Evolutionary conservation across 2,329 filamentous ascomycete genomes (phyloP).

Genomic region (Tolypocladium pustulatum): DNA sequence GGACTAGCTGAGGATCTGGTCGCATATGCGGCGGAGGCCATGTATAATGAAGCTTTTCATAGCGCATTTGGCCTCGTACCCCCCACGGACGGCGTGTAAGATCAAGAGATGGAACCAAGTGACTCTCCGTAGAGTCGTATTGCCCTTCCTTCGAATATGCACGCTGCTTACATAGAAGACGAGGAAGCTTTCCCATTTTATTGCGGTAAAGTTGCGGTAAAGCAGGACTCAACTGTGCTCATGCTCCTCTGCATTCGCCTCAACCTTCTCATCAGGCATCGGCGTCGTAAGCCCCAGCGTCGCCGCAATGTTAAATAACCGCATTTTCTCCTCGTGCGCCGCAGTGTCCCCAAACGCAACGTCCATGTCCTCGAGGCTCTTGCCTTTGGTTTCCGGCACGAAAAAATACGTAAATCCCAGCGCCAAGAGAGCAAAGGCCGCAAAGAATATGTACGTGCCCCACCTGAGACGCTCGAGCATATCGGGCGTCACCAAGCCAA

Average conservation of each 20-base stretch:
- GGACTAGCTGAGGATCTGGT: not conserved
- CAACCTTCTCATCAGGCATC: constrained; percentile 9
- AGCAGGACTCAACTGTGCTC: too few species aligned
- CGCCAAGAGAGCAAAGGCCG: constrained; percentile 38
- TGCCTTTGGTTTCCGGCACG: constrained; percentile 47
- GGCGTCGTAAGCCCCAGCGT: constrained; percentile 13
- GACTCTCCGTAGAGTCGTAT: not conserved
- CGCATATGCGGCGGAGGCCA: not conserved
- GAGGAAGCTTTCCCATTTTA: not conserved
- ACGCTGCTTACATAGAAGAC: not conserved
- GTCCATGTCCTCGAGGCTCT: constrained; percentile 47
- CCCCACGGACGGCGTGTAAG: not conserved
- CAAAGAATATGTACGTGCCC: constrained; percentile 52
- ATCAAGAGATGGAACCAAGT: not conserved
- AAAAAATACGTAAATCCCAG: constrained; percentile 41
- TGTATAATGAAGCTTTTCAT: not conserved
- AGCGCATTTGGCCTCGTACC: not conserved
- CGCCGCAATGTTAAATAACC: constrained; percentile 14
- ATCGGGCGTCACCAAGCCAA: constrained; percentile 26
- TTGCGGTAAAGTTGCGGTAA: too few species aligned
- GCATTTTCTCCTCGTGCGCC: constrained; percentile 22
- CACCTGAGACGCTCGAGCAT: constrained; percentile 41
- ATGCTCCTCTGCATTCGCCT: not conserved
- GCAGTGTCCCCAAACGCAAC: constrained; percentile 28
- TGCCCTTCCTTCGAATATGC: not conserved